Base-by-base conservation (phyloP, 345 rosid genomes). In the Salix purpurea region DNA sequence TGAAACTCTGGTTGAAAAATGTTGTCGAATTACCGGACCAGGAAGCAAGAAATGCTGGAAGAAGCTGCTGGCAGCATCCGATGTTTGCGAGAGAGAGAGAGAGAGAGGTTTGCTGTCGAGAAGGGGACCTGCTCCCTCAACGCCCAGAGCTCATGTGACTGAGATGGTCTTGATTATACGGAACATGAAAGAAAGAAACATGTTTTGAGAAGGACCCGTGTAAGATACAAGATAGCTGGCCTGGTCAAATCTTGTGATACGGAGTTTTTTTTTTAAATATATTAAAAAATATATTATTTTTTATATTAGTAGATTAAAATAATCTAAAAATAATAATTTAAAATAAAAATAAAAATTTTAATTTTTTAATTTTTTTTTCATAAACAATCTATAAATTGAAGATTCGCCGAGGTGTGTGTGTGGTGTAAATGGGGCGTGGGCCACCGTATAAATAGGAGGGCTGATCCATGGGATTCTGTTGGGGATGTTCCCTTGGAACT, bases 391-490 rank as follows among this genome's bases (percentile, higher is more conserved):
- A 32, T 32, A 3, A 48, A 76, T 12, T n/a, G 72, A 39, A 68
- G 71, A 26, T 28, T 52, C 23, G 12, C 37, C 21, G 60, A 11
- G 15, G 48, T 7, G 50, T 14, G 50, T 66, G 52, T 14, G 52
- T 14, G 52, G 7, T 44, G 11, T 58, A 9, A 4, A 40, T 16
- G 37, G 15, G 42, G 19, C 46, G 54, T 77, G 86, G 61, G 83
- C 89, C 86, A 77, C 87, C 72, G 67, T 69, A 84, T 81, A 81
- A 84, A 79, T 58, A 66, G 82, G 73, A 81, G 86, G 88, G 87
- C 86, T 83, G 80, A 76, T 77, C 85, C 88, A 58, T 84, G 83
- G 87, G 91, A 89, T 86, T 87, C 90, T 85, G 92, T 89, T 86
- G 88, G 84, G 85, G 84, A 74, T 88, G 91, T 86, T 84, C 90